Base-by-base conservation (phyloP, 768 basidiomycete genomes). In the Rhizopogon rudus region DNA sequence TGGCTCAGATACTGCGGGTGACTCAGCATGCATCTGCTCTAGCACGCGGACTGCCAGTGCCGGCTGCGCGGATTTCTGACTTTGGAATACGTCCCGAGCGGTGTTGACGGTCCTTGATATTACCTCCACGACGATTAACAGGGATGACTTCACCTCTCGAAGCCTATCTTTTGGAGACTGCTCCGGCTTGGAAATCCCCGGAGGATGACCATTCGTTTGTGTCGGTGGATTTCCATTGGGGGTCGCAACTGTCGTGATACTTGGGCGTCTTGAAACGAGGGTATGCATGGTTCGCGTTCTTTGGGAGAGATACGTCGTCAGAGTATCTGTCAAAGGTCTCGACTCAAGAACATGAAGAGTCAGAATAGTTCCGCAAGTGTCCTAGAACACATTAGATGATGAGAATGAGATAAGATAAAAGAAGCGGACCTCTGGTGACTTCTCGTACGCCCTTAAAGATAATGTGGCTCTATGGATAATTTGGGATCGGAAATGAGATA, bases 281-380 rank as follows among this genome's bases (percentile, higher is more conserved):
- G 69, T 61, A 20, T 81, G 75, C 5, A 91, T 68, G 3, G 81
- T 78, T 66, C 81, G 83, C 25, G 80, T 76, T 7, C 90, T 81
- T 66, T 97, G 93, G 0, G 76, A 68, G 4, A 97, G 80, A 54
- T 91, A 81, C 3, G 87, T 78, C 5, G 77, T 72, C 31, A 95
- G 73, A 0, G 88, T 85, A 48, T 94, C 91, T 20, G 75, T 67
- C 8, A 95, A 72, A 6, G 93, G 89, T 44, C 86, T 77, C 6
- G 91, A 92, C 63, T 97, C 94, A 28, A 98, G 79, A n/a, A 97
- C 77, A 67, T 95, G 87, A 42, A 98, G 79, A 0, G 90, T 87
- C 9, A 95, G 74, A 9, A 96, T 77, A 3, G 86, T 86, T 3
- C 91, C 84, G 60, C 91, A 91, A 1, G 80, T 78, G 54, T 84